A percentile compares a stretch with the other conserved stretches of the same genome.
phyloP scores from a whole-genome alignment of 2,329 filamentous ascomycete genomes.

The Periconia macrospinosa region DNA sequence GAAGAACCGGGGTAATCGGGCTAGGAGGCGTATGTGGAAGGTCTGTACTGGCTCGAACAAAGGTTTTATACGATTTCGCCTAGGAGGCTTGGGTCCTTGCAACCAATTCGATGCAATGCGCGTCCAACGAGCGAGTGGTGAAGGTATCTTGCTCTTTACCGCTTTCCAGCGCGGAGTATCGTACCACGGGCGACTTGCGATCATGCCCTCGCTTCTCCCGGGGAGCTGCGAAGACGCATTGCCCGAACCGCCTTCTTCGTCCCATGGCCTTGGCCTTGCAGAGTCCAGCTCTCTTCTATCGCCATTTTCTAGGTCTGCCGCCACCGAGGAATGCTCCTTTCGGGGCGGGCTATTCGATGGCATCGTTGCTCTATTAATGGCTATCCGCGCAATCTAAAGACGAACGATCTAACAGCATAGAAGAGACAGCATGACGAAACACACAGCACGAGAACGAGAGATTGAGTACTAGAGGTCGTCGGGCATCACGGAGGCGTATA shows the following conservation, averaged over 20 bases:
- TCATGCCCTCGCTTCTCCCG: constrained; percentile 6
- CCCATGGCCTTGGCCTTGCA: background rate
- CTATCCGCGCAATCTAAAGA: too few relatives aligned
- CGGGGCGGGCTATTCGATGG: background rate
- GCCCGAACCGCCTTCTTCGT: constrained; percentile 2
- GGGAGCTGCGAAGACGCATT: constrained; percentile 6
- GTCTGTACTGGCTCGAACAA: constrained; percentile 69
- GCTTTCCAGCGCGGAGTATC: constrained; percentile 9
- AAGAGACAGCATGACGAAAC: background rate
- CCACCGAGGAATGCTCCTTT: background rate
- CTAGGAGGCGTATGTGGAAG: constrained; percentile 63
- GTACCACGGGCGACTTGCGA: constrained; percentile 1
- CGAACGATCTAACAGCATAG: background rate
- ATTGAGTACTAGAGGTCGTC: background rate
- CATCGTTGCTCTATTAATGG: background rate
- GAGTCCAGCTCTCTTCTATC: constrained; percentile 1
- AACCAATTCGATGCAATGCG: constrained; percentile 45
- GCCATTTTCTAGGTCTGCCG: constrained; percentile 8
- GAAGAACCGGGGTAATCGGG: constrained; percentile 57
- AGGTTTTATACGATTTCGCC: constrained; percentile 47
- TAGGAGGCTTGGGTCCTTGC: constrained; percentile 48
- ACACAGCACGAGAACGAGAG: background rate
- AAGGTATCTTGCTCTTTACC: constrained; percentile 15
- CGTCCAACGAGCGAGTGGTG: constrained; percentile 16
- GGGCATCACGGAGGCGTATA: background rate